Evolutionary conservation across 441 rosid genomes (phyloP).

Genomic region (Croton laevigatus): DNA sequence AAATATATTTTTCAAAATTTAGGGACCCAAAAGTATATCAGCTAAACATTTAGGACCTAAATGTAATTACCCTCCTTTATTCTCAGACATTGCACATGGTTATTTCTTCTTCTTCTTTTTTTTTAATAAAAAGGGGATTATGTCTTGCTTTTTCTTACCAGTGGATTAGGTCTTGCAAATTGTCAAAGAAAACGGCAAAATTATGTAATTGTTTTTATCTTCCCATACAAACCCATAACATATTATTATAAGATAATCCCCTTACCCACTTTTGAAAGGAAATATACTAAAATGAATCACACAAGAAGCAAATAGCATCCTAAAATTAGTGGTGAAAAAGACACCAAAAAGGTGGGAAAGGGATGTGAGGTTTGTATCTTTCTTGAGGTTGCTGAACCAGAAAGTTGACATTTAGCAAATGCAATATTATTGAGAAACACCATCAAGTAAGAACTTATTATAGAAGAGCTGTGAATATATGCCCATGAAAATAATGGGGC

Average conservation of each 20-base stretch:
- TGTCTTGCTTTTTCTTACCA: no score
- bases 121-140: no score
- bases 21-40: no score
- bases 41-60: no score
- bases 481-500: no score
- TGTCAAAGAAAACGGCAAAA: constrained; percentile 13
- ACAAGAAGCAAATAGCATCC: background rate
- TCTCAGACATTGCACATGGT: constrained; percentile 13
- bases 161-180: background rate
- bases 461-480: background rate
- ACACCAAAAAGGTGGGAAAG: constrained; percentile 8
- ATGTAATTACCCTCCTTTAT: no score
- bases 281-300: background rate
- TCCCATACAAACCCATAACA: background rate
- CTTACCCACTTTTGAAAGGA: background rate
- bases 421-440: no score
- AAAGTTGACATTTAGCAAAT: background rate
- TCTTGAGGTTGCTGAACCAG: background rate
- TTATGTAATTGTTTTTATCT: background rate
- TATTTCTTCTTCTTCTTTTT: no score
- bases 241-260: no score
- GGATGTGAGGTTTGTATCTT: background rate
- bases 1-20: no score
- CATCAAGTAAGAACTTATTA: background rate
- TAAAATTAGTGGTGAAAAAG: background rate